Conservation (phyloP, 768 basidiomycete species). For the Boletus tomentosulus region DNA sequence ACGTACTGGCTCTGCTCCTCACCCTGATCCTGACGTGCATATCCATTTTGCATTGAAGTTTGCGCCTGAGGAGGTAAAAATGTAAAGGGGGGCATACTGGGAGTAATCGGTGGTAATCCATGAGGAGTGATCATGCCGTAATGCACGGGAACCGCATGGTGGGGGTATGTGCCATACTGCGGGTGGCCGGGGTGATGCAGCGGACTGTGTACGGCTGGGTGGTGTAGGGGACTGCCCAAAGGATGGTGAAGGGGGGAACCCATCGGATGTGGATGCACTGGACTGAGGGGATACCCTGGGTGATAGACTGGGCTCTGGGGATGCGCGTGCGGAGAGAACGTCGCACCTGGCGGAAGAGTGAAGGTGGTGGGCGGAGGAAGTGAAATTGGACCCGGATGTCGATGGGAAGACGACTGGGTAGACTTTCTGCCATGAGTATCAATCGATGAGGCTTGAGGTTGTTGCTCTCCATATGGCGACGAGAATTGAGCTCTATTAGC, state of each 20-base stretch:
- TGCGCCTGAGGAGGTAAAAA: slow-evolving; percentile 57
- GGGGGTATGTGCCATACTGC: slow-evolving; percentile 27
- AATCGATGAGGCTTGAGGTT: slow-evolving; percentile 8
- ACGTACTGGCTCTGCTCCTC: slow-evolving; percentile 2
- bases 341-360: slow-evolving; percentile 36
- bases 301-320: slow-evolving; percentile 40
- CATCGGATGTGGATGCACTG: slow-evolving; percentile 22
- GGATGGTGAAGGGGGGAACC: slow-evolving; percentile 40
- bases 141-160: slow-evolving; percentile 19
- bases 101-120: slow-evolving; percentile 90
- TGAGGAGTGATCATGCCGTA: slow-evolving; percentile 58
- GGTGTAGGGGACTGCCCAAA: slow-evolving; percentile 30
- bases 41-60: slow-evolving; percentile 19
- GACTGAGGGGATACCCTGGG: slow-evolving; percentile 32
- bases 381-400: slow-evolving; percentile 68
- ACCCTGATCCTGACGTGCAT: neutral
- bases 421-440: slow-evolving; percentile 16
- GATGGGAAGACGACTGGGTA: slow-evolving; percentile 32
- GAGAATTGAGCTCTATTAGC: slow-evolving; percentile 18
- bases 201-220: slow-evolving; percentile 29
- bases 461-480: slow-evolving; percentile 16
- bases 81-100: slow-evolving; percentile 93
- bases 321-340: slow-evolving; percentile 32
- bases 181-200: slow-evolving; percentile 28
- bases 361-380: slow-evolving; percentile 57